These are phyloP conservation scores for Aspergillus leporis DNA, from an alignment of 495 filamentous ascomycete genomes.

Conservation along the genomic window DNA sequence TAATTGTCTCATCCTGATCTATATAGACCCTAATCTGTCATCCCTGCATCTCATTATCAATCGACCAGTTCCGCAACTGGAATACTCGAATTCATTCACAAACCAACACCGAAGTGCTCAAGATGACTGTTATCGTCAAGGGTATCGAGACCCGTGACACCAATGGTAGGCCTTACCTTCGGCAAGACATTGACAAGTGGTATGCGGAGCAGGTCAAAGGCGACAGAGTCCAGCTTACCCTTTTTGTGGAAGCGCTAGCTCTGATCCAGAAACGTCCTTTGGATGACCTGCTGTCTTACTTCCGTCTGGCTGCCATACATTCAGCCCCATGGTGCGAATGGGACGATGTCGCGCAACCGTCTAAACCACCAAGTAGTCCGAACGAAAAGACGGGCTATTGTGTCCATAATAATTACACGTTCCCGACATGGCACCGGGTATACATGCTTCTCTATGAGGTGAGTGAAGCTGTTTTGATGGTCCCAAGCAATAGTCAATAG, in stretches of 20 bases:
- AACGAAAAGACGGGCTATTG: background rate
- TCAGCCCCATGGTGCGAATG: conserved; percentile 5
- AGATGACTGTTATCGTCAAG: background rate
- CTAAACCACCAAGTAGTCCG: background rate
- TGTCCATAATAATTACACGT: conserved; percentile 13
- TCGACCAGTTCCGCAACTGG: background rate
- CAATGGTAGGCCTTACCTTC: background rate
- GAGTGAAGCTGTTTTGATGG: background rate
- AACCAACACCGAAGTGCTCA: background rate
- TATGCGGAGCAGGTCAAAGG: background rate
- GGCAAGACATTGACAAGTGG: conserved; percentile 8
- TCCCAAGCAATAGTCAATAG: background rate
- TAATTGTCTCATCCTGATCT: background rate
- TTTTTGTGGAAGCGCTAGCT: conserved; percentile 9
- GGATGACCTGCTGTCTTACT: conserved; percentile 5
- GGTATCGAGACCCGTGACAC: background rate
- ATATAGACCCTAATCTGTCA: background rate
- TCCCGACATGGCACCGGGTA: conserved; percentile 12
- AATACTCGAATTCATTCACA: background rate
- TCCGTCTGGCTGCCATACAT: conserved; percentile 11
- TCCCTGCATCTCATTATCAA: background rate
- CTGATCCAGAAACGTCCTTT: background rate
- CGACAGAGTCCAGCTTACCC: conserved; percentile 9
- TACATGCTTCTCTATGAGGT: conserved; percentile 10
- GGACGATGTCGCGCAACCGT: background rate